These are phyloP conservation scores for Tricholoma bakamatsutake DNA, from an alignment of 768 basidiomycete species.

Conservation along the genomic window DNA sequence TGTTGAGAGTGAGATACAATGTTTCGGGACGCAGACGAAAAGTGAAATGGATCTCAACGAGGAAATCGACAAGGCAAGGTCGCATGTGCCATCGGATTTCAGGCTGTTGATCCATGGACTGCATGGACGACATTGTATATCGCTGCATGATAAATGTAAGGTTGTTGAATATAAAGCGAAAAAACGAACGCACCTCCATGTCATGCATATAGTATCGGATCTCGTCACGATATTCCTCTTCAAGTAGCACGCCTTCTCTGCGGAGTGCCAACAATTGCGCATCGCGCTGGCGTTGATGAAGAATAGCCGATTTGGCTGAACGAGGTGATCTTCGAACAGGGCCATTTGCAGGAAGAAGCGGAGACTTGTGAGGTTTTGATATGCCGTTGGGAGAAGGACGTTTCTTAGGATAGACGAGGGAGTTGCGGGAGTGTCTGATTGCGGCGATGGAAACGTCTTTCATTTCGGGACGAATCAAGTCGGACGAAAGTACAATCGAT, in stretches of 20 bases:
- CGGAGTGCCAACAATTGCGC: constrained; percentile 64
- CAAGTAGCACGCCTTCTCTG: constrained; percentile 71
- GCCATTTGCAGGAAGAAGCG: constrained; percentile 44
- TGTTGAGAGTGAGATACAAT: constrained; percentile 96
- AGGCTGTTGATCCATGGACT: constrained; percentile 98
- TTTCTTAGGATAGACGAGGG: constrained; percentile 75
- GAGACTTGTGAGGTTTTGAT: constrained; percentile 59
- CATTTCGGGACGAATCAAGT: constrained; percentile 52
- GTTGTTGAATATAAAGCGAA: constrained; percentile 13
- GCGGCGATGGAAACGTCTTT: constrained; percentile 66
- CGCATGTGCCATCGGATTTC: constrained; percentile 99
- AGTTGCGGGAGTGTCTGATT: constrained; percentile 55
- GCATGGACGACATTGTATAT: constrained; percentile 83
- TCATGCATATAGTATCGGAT: constrained; percentile 92
- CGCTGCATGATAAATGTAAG: constrained; percentile 29
- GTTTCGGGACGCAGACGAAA: constrained; percentile 98
- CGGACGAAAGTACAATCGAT: constrained; percentile 39
- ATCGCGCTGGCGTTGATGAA: constrained; percentile 65
- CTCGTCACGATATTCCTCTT: constrained; percentile 94
- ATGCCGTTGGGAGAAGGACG: constrained; percentile 80
- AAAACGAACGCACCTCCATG: constrained; percentile 81
- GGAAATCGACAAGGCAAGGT: constrained; percentile 95
- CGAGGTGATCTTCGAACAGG: constrained; percentile 58
- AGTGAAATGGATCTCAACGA: constrained; percentile 97
- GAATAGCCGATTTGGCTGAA: constrained; percentile 51